These are phyloP conservation scores for Chloris gayana DNA, from an alignment of 176 grass and related monocot species.

Conservation along the genomic window DNA sequence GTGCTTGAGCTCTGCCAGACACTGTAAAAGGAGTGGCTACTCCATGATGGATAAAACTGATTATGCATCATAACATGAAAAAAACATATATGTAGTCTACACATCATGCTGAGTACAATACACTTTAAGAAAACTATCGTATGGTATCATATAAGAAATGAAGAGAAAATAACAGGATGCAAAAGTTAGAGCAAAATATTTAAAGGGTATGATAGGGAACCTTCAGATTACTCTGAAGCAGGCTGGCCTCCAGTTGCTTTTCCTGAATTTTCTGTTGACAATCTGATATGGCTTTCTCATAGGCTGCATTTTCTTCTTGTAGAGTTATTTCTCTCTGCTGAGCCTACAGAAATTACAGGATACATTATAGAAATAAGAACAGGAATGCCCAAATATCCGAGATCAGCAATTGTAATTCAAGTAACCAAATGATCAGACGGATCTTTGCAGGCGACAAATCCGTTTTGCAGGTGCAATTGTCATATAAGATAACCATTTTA, in stretches of 20 bases:
- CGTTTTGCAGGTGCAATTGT: too few species aligned
- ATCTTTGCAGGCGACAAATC: neutral
- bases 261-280: slow-evolving; percentile 83
- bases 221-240: slow-evolving; percentile 72
- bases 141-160: neutral
- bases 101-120: neutral
- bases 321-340: slow-evolving; percentile 68
- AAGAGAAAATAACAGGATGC: neutral
- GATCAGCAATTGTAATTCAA: neutral
- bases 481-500: neutral
- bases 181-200: neutral
- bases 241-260: slow-evolving; percentile 55
- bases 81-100: neutral
- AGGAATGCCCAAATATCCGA: neutral
- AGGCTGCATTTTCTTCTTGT: slow-evolving; percentile 80
- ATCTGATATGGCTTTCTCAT: slow-evolving; percentile 85
- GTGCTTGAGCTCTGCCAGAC: too few species aligned
- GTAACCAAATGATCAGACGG: neutral
- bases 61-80: neutral
- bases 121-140: neutral
- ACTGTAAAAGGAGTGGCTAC: neutral
- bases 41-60: neutral
- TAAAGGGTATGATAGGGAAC: slow-evolving; percentile 33
- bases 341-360: slow-evolving; percentile 48
- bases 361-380: neutral